These are phyloP conservation scores for Vanrija humicola DNA, from an alignment of 1,284 basidiomycete species.

Conservation along the genomic window DNA sequence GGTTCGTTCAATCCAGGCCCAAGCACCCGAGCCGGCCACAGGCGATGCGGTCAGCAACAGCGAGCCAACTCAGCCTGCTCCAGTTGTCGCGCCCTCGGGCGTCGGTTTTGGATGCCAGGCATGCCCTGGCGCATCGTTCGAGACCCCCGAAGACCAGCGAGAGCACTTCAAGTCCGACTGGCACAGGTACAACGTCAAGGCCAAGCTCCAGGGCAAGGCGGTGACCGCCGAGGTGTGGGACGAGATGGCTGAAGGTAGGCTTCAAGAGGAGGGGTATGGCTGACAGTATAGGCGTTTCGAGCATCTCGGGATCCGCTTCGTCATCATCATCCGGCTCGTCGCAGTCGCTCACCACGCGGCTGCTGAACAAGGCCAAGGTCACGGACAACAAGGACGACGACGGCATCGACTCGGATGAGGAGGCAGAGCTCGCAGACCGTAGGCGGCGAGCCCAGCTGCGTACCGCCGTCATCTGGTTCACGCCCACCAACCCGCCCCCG, in stretches of 20 bases:
- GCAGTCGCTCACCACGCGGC: conserved; percentile 53
- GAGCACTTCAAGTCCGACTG: conserved; percentile 90
- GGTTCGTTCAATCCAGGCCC: conserved; percentile 52
- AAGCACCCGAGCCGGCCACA: background rate
- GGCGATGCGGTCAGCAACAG: background rate
- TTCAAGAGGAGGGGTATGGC: background rate
- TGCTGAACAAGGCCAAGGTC: conserved; percentile 58
- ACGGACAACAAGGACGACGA: conserved; percentile 15
- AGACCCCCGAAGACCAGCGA: conserved; percentile 75
- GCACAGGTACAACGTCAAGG: conserved; percentile 96
- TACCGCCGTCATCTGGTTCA: conserved; percentile 86
- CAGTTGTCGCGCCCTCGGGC: conserved; percentile 16
- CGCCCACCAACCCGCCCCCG: conserved; percentile 51
- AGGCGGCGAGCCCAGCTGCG: conserved; percentile 55
- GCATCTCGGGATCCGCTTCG: conserved; percentile 81
- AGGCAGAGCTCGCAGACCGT: conserved; percentile 44
- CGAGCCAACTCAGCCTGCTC: too few relatives aligned
- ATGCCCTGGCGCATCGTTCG: conserved; percentile 67
- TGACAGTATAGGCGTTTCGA: conserved; percentile 64
- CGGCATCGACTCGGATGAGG: conserved; percentile 37
- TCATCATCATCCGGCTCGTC: conserved; percentile 56
- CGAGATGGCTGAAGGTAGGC: conserved; percentile 70
- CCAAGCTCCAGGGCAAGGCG: conserved; percentile 59
- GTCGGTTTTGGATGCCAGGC: conserved; percentile 62
- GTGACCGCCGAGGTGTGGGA: conserved; percentile 69